A percentile compares a stretch with the other conserved stretches of the same genome.
phyloP scores from a whole-genome alignment of 371 early-diverging fungal genomes.

The Funneliformis caledonium region DNA sequence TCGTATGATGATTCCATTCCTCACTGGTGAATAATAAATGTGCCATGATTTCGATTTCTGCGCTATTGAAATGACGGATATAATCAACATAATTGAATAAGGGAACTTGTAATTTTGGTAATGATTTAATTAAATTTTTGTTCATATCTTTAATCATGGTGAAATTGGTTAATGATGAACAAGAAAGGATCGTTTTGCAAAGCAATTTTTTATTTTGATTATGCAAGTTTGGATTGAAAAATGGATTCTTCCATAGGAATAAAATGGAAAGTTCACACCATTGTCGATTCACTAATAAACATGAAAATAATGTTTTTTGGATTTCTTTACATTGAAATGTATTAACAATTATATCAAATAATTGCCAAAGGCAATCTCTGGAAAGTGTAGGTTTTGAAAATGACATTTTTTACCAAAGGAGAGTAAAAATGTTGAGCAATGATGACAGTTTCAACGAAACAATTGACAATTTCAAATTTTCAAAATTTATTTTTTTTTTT shows the following conservation, averaged over 20 bases:
- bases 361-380: background rate
- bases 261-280: conserved; percentile 24
- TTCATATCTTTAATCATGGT: background rate
- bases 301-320: background rate
- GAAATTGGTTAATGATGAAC: background rate
- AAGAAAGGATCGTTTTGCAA: background rate
- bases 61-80: background rate
- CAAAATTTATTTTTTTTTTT: too few relatives aligned
- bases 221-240: background rate
- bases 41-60: background rate
- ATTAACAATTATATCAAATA: background rate
- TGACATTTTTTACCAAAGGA: background rate
- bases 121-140: background rate
- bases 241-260: conserved; percentile 12
- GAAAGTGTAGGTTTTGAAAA: background rate
- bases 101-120: background rate
- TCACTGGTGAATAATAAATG: background rate
- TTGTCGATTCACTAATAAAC: conserved; percentile 31
- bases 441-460: background rate
- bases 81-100: background rate
- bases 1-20: background rate
- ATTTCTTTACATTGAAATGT: background rate
- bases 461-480: background rate
- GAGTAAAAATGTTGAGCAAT: background rate
- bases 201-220: background rate